Evolutionary conservation across 2,329 filamentous ascomycete species (phyloP).

Genomic region (Cytospora piceicola): DNA sequence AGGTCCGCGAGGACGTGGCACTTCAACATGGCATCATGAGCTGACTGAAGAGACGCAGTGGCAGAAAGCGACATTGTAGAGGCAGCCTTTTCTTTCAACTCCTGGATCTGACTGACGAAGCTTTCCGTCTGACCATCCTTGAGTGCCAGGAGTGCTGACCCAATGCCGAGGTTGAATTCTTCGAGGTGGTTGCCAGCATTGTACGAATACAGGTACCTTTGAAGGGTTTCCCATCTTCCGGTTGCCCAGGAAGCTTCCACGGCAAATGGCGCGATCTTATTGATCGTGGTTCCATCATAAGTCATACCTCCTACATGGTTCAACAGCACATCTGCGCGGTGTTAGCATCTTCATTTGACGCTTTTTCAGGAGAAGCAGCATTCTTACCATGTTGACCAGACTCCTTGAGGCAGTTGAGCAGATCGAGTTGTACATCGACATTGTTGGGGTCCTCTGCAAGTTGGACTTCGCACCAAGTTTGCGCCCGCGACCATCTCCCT

Average conservation of each 20-base stretch:
- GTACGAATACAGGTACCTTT: slow-evolving; percentile 65
- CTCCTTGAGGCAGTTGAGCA: slow-evolving; percentile 87
- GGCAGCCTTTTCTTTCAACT: slow-evolving; percentile 71
- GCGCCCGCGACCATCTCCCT: slow-evolving; percentile 89
- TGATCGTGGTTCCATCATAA: slow-evolving; percentile 53
- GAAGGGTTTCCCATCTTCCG: slow-evolving; percentile 76
- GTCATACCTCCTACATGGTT: slow-evolving; percentile 84
- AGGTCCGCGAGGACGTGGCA: slow-evolving; percentile 88
- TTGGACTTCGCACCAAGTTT: slow-evolving; percentile 96
- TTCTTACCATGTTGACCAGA: slow-evolving; percentile 87
- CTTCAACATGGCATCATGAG: slow-evolving; percentile 82
- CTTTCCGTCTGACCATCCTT: slow-evolving; percentile 52
- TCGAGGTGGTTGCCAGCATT: slow-evolving; percentile 53
- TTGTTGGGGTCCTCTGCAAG: slow-evolving; percentile 79
- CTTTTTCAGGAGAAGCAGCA: background rate
- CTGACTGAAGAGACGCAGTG: slow-evolving; percentile 80
- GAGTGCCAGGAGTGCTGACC: slow-evolving; percentile 66
- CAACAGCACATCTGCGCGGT: slow-evolving; percentile 72
- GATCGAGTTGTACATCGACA: slow-evolving; percentile 75
- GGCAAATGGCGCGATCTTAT: slow-evolving; percentile 77
- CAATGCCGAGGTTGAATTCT: slow-evolving; percentile 85
- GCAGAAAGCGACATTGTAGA: slow-evolving; percentile 74
- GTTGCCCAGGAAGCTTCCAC: slow-evolving; percentile 93
- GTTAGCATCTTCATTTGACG: slow-evolving; percentile 2
- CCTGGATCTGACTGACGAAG: slow-evolving; percentile 63